Evolutionary conservation across 2,329 filamentous ascomycete species (phyloP), one percentile per base, ranked within the genome.

Genomic region (Trichophyton schoenleinii): DNA sequence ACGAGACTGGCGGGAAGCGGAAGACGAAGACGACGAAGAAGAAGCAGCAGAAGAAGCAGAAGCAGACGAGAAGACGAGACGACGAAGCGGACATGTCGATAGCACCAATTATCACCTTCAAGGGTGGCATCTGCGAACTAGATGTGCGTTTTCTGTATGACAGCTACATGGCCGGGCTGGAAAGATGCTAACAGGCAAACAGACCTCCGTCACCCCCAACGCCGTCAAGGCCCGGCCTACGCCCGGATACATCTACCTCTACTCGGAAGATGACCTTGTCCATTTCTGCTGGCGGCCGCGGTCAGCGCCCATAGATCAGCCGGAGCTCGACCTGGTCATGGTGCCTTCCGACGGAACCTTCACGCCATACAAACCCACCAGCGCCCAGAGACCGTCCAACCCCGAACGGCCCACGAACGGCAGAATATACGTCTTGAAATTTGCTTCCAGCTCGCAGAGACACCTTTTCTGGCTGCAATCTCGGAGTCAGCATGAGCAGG

Each of bases 221-320:
- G 89, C 86, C 74, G 85, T 95, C 70, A 88, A 84, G 71, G 84
- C 90, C 42, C 81, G 84, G 67, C 78, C 83, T 31, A 87, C 85
- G 7, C 85, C 85, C 3, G 92, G 92, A 68, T 96, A 95, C 75
- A 83, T 97, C 71, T 97, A 95, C 74, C 85, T 97, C 60, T 96
- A 94, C 76, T 82, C 82, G 59, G 91, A 95, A 80, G 92, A 96
- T 86, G 92, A 96, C 59, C 83, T 99, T 63, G 81, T 95, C 64
- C 91, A 96, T 78, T 96, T 99, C 78, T 96, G 91, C 83, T 99
- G 95, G 95, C 87, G 91, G 66, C 86, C 89, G 69, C 87, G 94
- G 67, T 82, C 80, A 67, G 83, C 84, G 62, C 79, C 86, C 22
- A 76, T 89, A 66, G 83, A 87, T 65, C 78, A 88, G 63, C 87